phyloP scores from a whole-genome alignment of 1,139 yeast species.

The Geotrichum europaeum region DNA sequence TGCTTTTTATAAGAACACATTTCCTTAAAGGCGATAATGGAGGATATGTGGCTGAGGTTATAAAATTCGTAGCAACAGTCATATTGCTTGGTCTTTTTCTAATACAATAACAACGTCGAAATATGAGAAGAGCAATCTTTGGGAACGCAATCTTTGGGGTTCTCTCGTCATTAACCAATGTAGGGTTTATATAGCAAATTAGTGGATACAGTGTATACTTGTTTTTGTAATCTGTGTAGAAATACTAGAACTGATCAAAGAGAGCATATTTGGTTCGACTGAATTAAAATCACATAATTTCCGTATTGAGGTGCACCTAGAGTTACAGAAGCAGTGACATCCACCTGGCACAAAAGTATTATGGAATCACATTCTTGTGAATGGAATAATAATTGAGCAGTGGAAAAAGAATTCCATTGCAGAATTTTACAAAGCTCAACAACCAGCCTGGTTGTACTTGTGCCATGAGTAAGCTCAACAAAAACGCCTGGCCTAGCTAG shows the following conservation, averaged over 20 bases:
- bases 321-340: background rate
- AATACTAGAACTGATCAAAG: background rate
- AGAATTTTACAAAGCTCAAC: background rate
- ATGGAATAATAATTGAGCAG: background rate
- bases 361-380: no score
- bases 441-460: background rate
- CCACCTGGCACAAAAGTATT: background rate
- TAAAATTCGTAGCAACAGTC: no score
- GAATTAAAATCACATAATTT: background rate
- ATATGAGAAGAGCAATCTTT: no score
- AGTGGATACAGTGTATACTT: background rate
- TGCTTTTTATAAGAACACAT: no score
- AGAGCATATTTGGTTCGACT: background rate
- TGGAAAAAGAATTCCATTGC: background rate
- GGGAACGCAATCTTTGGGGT: no score
- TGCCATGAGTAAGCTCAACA: background rate
- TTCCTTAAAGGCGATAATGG: no score
- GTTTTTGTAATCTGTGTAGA: background rate
- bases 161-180: no score
- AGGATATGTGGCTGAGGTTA: no score
- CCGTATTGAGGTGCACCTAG: background rate
- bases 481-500: background rate
- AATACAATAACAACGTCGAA: no score
- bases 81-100: no score
- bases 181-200: background rate